Conservation (phyloP, 768 basidiomycete genomes). For the Rubroboletus satanas region DNA sequence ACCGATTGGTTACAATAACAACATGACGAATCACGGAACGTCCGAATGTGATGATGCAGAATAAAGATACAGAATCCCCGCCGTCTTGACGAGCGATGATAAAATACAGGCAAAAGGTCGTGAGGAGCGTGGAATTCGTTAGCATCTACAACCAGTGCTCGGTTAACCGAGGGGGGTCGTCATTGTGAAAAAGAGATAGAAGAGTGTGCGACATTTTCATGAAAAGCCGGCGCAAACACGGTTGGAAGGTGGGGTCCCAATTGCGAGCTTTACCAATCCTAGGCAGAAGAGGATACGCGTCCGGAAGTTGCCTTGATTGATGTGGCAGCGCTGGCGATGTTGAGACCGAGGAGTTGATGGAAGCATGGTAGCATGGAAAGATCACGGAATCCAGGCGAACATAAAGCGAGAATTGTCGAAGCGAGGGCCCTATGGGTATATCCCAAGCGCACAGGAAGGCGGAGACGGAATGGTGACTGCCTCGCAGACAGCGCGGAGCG, state of each 20-base stretch:
- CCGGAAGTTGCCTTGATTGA: constrained; percentile 16
- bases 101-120: constrained; percentile 28
- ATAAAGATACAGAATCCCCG: constrained; percentile 34
- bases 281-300: constrained; percentile 2
- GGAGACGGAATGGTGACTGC: constrained; percentile 14
- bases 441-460: constrained; percentile 11
- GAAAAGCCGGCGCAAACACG: constrained; percentile 2
- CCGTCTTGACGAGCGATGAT: constrained; percentile 23
- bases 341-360: constrained; percentile 24
- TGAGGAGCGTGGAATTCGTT: constrained; percentile 30
- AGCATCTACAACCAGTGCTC: constrained; percentile 13
- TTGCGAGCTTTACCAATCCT: constrained; percentile 1
- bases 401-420: constrained; percentile 17
- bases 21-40: constrained; percentile 15
- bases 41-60: constrained; percentile 30
- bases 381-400: constrained; percentile 17
- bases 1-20: constrained; percentile 24
- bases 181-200: constrained; percentile 4
- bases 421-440: constrained; percentile 23
- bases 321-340: not conserved
- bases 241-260: not conserved
- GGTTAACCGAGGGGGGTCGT: constrained; percentile 2
- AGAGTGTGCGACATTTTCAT: constrained; percentile 8
- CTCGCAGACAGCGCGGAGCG: constrained; percentile 15
- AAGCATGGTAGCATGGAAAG: constrained; percentile 22